Evolutionary conservation across 164 flowering plant genomes (phyloP).

Genomic region (Chimonanthus praecox): DNA sequence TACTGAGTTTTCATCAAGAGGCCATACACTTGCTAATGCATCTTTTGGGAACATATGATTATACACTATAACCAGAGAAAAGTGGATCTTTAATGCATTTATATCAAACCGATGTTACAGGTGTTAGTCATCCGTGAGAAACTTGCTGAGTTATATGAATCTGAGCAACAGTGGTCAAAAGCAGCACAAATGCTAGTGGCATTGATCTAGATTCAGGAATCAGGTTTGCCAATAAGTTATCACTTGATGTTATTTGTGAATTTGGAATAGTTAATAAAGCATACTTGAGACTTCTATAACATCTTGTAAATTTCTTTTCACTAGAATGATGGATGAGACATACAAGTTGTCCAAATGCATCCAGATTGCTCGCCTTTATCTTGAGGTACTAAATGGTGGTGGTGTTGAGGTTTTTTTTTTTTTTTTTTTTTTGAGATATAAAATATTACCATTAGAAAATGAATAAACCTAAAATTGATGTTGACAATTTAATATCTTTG

Average conservation of each 20-base stretch:
- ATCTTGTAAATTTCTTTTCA: conserved; percentile 1
- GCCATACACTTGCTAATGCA: too few species aligned
- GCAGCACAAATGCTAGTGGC: conserved; percentile 99
- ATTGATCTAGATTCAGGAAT: conserved; percentile 92
- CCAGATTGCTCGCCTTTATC: conserved; percentile 93
- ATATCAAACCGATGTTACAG: conserved; percentile 25
- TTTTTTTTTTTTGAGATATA: too few species aligned
- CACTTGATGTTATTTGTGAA: not conserved
- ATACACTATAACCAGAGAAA: too few species aligned
- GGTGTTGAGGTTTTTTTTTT: not conserved
- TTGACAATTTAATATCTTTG: not conserved
- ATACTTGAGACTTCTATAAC: not conserved
- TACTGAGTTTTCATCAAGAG: too few species aligned
- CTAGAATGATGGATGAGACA: conserved; percentile 82
- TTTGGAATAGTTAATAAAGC: not conserved
- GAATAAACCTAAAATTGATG: not conserved
- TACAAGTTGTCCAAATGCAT: conserved; percentile 91
- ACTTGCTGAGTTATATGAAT: conserved; percentile 94
- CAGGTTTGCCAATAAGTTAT: conserved; percentile 44
- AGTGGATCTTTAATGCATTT: too few species aligned
- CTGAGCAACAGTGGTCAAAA: conserved; percentile 96
- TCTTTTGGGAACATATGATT: too few species aligned
- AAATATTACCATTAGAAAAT: not conserved
- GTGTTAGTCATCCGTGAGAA: conserved; percentile 88
- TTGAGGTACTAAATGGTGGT: conserved; percentile 56